These are phyloP conservation scores for Microdochium nivale DNA, from an alignment of 2,329 filamentous ascomycete genomes.

Conservation along the genomic window DNA sequence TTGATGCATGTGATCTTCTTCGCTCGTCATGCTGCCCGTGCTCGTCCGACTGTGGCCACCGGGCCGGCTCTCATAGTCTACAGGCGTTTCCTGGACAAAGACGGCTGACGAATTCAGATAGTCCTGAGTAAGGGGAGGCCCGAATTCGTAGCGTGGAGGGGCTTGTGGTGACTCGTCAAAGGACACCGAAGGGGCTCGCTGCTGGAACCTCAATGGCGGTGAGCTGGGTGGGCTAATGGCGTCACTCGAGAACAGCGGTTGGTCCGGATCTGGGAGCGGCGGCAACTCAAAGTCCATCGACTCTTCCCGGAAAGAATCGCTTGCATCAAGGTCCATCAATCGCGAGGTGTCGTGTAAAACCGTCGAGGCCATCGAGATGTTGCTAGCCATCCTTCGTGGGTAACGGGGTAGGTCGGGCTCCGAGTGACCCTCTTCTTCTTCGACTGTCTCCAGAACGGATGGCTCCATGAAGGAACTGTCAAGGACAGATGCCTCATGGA, in stretches of 20 bases:
- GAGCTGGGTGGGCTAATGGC: conserved; percentile 40
- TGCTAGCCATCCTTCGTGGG: conserved; percentile 12
- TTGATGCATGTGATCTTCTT: conserved; percentile 64
- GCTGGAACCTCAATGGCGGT: conserved; percentile 30
- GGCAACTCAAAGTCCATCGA: conserved; percentile 34
- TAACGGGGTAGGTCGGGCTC: conserved; percentile 16
- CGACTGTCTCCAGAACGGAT: conserved; percentile 20
- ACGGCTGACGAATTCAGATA: conserved; percentile 30
- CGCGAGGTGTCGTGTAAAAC: conserved; percentile 20
- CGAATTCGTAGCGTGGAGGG: conserved; percentile 16
- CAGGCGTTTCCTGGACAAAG: conserved; percentile 37
- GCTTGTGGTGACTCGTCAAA: conserved; percentile 39
- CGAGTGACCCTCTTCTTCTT: conserved; percentile 13
- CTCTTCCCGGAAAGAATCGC: conserved; percentile 24
- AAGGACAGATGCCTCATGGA: neutral
- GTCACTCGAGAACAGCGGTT: conserved; percentile 20
- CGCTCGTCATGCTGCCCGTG: conserved; percentile 25
- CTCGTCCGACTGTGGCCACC: conserved; percentile 25
- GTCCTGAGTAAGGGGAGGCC: neutral
- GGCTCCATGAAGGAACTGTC: conserved; percentile 8
- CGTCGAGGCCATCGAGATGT: conserved; percentile 24
- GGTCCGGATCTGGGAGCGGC: conserved; percentile 20
- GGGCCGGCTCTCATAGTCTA: conserved; percentile 20
- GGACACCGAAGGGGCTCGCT: conserved; percentile 28
- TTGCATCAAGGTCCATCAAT: neutral